These are phyloP conservation scores for Athelia psychrophila DNA, from an alignment of 1,284 basidiomycete genomes.

Conservation along the genomic window DNA sequence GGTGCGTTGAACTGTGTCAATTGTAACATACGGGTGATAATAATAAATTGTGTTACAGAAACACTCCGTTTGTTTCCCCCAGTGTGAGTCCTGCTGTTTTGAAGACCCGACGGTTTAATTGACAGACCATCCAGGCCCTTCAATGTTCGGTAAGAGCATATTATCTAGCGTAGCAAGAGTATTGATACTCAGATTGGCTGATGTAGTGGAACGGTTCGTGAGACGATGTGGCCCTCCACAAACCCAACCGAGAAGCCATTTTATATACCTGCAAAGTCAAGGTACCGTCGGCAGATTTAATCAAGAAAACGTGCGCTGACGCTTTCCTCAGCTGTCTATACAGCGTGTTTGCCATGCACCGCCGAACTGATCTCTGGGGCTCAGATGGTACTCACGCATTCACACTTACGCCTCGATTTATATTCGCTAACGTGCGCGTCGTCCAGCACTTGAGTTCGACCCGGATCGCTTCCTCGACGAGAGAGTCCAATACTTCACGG, in stretches of 20 bases:
- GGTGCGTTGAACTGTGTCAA: constrained; percentile 2
- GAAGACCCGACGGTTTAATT: not conserved
- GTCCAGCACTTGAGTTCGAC: constrained; percentile 32
- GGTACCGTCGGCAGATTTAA: constrained; percentile 14
- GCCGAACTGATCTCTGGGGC: constrained; percentile 33
- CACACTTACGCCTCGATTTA: not conserved
- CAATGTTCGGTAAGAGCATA: constrained; percentile 20
- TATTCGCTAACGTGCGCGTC: not conserved
- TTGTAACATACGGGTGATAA: no score
- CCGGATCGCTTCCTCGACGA: constrained; percentile 40
- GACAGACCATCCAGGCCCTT: constrained; percentile 18
- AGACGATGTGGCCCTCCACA: constrained; percentile 25
- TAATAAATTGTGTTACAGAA: constrained; percentile 3
- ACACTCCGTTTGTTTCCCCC: constrained; percentile 13
- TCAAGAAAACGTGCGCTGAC: not conserved
- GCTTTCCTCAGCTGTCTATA: constrained; percentile 13
- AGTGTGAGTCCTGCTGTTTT: constrained; percentile 6
- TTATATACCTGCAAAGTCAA: constrained; percentile 28
- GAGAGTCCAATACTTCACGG: constrained; percentile 27
- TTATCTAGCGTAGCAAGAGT: not conserved
- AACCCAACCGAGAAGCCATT: constrained; percentile 25
- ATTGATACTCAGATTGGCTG: no score
- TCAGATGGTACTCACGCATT: constrained; percentile 24
- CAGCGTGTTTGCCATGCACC: constrained; percentile 30
- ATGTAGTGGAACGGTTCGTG: constrained; percentile 16